These are phyloP conservation scores for Celoporthe dispersa DNA, from an alignment of 2,329 filamentous ascomycete species.

Conservation along the genomic window DNA sequence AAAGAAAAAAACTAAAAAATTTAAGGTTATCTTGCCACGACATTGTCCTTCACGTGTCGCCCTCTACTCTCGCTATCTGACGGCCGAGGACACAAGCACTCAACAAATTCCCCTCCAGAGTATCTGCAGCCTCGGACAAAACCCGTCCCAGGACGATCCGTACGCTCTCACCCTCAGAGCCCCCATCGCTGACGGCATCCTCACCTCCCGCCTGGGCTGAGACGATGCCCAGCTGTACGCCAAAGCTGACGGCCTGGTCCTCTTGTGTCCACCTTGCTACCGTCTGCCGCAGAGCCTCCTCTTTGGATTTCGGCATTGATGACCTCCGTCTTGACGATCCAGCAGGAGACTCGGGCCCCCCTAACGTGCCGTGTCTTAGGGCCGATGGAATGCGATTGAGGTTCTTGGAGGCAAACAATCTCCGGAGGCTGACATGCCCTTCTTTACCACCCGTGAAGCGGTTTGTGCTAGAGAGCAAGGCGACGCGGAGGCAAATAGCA, in stretches of 20 bases:
- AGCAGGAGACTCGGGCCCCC: neutral
- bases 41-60: neutral
- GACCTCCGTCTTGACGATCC: neutral
- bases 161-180: neutral
- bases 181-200: neutral
- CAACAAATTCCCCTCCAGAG: slow-evolving; percentile 39
- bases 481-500: slow-evolving; percentile 46
- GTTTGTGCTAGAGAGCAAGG: slow-evolving; percentile 46
- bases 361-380: neutral
- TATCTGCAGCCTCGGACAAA: slow-evolving; percentile 38
- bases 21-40: neutral
- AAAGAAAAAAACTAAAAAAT: too few species aligned
- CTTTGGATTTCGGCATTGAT: neutral
- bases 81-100: slow-evolving; percentile 40
- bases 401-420: neutral
- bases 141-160: slow-evolving; percentile 11
- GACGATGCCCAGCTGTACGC: slow-evolving; percentile 23
- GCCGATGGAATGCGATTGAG: slow-evolving; percentile 11
- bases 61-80: slow-evolving; percentile 29
- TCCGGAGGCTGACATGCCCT: neutral
- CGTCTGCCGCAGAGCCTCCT: slow-evolving; percentile 10
- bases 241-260: slow-evolving; percentile 25
- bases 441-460: slow-evolving; percentile 43
- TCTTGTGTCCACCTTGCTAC: slow-evolving; percentile 19
- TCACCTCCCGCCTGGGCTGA: neutral